Evolutionary conservation across 495 filamentous ascomycete species (phyloP), one percentile per base, ranked within the genome.

Genomic region (Aspergillus campestris): DNA sequence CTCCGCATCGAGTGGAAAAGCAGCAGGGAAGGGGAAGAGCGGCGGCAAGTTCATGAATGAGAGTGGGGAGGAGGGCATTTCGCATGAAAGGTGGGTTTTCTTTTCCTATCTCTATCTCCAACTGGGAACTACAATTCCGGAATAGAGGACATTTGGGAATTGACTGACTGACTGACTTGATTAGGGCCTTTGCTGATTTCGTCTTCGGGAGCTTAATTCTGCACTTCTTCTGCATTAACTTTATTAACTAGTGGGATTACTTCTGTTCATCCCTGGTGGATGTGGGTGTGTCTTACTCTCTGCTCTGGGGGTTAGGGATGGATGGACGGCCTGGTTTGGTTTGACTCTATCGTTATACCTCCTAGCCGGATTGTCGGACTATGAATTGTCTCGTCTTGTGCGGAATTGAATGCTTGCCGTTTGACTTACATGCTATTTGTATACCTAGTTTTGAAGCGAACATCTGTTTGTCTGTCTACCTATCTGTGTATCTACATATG

Each of bases 141-240:
- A 24, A 24, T 24, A 24, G 18, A 24, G 18, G 18, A 24, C 18
- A 4, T 1, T 2, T 24, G 18, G 18, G 18, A 24, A 24, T 4
- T 24, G 18, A 24, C 18, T 24, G 18, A 38, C 35, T 14, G 27
- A 31, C 11, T 40, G 13, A 8, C 40, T 12, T 42, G 27, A 52
- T 47, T 53, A 92, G 91, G 61, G 94, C 92, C 11, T 98, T 98
- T 65, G 92, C 92, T 55, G 92, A 98, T 74, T 98, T 83, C 57
- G 81, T 97, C 50, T 87, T 96, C 46, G 90, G 89, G 58, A 95
- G 89, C 61, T 58, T 98, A 63, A 86, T 98, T 57, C 68, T 98
- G 65, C 92, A 98, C 73, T 94, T 97, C 73, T 97, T 98, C 76
- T 98, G 92, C 69, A 84, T 96, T 55, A 97, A 98, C 73, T 98